Conservation (phyloP, 129 eudicot species). For the Chrysanthemum seticuspe region DNA sequence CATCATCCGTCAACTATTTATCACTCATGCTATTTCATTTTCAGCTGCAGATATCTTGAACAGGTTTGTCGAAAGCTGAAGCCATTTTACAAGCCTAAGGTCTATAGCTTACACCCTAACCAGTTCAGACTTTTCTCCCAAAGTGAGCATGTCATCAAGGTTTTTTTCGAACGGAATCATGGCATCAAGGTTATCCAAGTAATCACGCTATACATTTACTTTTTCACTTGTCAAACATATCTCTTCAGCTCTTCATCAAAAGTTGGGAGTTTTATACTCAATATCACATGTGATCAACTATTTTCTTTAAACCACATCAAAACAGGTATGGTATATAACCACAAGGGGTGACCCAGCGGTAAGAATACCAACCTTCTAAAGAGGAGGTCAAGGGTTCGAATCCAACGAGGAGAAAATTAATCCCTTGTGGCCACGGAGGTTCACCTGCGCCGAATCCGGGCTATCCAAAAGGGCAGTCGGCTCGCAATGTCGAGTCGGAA, state of each 20-base stretch:
- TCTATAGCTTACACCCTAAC: background rate
- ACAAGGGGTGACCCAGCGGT: no score
- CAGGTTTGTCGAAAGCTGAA: background rate
- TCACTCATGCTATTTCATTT: background rate
- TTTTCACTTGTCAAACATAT: background rate
- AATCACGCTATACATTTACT: background rate
- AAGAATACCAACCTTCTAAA: no score
- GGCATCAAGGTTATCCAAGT: background rate
- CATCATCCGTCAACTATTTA: background rate
- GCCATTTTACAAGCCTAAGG: background rate
- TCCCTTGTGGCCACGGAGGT: no score
- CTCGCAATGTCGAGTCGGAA: no score
- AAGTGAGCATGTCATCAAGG: background rate
- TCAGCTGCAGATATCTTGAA: slow-evolving; percentile 10
- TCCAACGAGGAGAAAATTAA: no score
- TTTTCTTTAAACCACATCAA: background rate
- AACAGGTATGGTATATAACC: background rate
- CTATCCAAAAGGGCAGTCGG: no score
- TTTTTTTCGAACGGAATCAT: background rate
- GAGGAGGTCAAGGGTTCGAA: no score
- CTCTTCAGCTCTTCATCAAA: background rate
- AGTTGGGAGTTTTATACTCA: background rate
- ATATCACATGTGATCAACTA: background rate
- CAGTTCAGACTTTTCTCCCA: background rate
- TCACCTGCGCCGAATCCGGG: no score